Base-by-base conservation (phyloP, 2,329 filamentous ascomycete species). In the Venturia nashicola region DNA sequence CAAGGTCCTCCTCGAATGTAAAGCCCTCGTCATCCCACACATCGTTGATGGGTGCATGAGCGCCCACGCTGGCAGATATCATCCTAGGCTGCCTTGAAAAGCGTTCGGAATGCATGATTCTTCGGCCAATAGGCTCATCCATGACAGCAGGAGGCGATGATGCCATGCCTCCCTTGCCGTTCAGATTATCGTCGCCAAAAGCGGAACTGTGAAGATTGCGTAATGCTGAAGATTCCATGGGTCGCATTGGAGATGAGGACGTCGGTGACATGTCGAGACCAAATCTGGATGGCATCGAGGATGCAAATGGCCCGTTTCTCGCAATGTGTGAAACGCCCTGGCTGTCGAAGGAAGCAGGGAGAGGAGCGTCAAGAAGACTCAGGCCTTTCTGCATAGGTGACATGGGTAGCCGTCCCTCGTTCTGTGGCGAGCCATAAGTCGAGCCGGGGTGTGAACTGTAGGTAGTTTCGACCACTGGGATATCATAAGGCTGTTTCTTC, bases 321-420 rank as follows among this genome's bases (percentile, higher is more conserved):
- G 93, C 92, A 67, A 91, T 91, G 73, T 93, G 90, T 12, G 92
- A 97, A 62, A 97, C 90, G 61, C 92, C 93, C 71, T 97, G 94
- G 70, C 91, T 96, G 75, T 97, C 94, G 73, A 97, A 97, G 0
- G 93, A 97, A 9, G 92, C 90, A 1, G 94, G 94, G 9, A 97
- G 83, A 18, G 91, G 91, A 2, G 91, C 94, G 76, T 97, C 93
- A 67, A 97, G 83, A 16, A 95, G 90, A n/a, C 90, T 94, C n/a
- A 96, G 87, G 62, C 85, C 84, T 69, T 80, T 82, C 61, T 85
- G 84, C 61, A 83, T 83, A 0, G 92, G 91, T 16, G 92, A 96
- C 62, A 94, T 83, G 32, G 89, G 89, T 46, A 92, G 81, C n/a
- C 89, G 85, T 65, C 70, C 67, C 63, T 88, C 84, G 69, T 91